A percentile compares a stretch with the other conserved stretches of the same genome.
Evolutionary conservation across 257 asterid species (phyloP).

Genomic region (Gardenia jasminoides): DNA sequence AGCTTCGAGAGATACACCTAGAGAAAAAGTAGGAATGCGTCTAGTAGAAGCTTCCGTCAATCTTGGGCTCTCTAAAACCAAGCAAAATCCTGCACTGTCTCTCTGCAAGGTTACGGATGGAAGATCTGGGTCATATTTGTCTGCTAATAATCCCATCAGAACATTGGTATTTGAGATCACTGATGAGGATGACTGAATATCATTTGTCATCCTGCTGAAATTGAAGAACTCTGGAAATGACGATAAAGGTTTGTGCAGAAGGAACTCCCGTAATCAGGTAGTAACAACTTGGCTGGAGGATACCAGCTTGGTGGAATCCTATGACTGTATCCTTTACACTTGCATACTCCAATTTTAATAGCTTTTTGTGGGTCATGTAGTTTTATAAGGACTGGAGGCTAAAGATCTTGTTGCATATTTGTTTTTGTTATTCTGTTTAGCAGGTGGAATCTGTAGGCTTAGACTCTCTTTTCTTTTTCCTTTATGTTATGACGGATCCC

Average conservation of each 20-base stretch:
- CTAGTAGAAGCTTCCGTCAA: constrained; percentile 39
- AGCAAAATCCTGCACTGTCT: constrained; percentile 29
- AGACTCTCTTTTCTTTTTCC: neutral
- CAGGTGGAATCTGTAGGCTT: neutral
- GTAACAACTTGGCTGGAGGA: neutral
- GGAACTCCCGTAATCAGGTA: neutral
- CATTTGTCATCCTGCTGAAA: neutral
- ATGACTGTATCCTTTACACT: neutral
- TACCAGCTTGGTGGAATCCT: neutral
- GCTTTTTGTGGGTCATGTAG: neutral
- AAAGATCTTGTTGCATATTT: neutral
- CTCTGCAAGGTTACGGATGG: constrained; percentile 20
- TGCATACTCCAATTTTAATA: neutral
- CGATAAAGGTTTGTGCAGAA: neutral
- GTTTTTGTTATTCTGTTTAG: neutral
- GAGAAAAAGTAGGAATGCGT: constrained; percentile 48
- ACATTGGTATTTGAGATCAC: constrained; percentile 8
- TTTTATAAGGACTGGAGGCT: neutral
- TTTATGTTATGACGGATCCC: neutral
- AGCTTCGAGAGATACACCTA: constrained; percentile 21
- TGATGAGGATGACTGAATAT: neutral
- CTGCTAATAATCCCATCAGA: constrained; percentile 5
- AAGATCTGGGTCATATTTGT: constrained; percentile 16
- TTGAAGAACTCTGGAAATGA: neutral
- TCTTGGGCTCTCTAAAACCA: constrained; percentile 38